Evolutionary conservation across 2,329 filamentous ascomycete species (phyloP).

Genomic region (Hypomyces perniciosus): DNA sequence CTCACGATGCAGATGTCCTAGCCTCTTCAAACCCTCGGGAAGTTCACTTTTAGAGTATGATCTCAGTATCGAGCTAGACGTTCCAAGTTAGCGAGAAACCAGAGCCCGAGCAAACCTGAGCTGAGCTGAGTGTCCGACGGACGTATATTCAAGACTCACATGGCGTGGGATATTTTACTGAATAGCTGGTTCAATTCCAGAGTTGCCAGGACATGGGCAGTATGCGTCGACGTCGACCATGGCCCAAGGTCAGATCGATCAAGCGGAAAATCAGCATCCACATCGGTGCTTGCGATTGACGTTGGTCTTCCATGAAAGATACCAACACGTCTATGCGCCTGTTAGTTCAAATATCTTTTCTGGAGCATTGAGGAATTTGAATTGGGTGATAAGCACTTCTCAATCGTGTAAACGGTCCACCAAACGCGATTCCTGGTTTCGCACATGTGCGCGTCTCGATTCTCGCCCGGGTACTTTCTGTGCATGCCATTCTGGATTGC

Average conservation of each 20-base stretch:
- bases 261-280: slow-evolving; percentile 47
- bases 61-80: slow-evolving; percentile 1
- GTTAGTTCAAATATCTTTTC: slow-evolving; percentile 14
- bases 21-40: slow-evolving; percentile 4
- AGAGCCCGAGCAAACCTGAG: no score
- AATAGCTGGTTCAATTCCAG: slow-evolving; percentile 32
- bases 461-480: slow-evolving; percentile 41
- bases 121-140: no score
- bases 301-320: slow-evolving; percentile 50
- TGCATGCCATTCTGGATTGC: slow-evolving; percentile 58
- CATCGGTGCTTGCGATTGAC: slow-evolving; percentile 46
- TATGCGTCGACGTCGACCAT: slow-evolving; percentile 34
- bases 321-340: slow-evolving; percentile 40
- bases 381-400: slow-evolving; percentile 37
- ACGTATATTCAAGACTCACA: no score
- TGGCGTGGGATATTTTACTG: slow-evolving; percentile 33
- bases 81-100: no score
- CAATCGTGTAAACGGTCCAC: slow-evolving; percentile 52
- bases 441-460: slow-evolving; percentile 40
- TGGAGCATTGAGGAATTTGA: background rate
- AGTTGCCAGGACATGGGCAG: slow-evolving; percentile 41
- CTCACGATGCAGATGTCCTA: slow-evolving; percentile 2
- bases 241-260: slow-evolving; percentile 39
- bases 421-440: slow-evolving; percentile 51
- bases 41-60: slow-evolving; percentile 4